Percentiles rank a stretch among this genome's conserved stretches.
Conservation (phyloP, 768 basidiomycete genomes). For the Mycena polygramma region DNA sequence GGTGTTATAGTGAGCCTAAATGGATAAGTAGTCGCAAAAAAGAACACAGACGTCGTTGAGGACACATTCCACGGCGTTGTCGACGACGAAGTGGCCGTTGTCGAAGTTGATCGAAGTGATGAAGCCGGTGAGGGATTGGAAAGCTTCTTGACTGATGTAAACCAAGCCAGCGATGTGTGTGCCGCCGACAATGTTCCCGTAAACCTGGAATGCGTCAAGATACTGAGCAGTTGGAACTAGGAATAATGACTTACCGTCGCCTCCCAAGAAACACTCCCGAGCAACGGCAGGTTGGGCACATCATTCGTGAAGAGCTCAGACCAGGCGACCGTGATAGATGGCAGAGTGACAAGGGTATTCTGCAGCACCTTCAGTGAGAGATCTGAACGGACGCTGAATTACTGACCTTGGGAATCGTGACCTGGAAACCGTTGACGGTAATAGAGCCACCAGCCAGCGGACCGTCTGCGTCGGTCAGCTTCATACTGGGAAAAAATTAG, state of each 20-base stretch:
- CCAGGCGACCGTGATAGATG: conserved; percentile 21
- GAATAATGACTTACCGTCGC: not conserved
- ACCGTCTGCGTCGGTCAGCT: not conserved
- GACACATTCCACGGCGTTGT: not conserved
- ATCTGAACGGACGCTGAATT: not conserved
- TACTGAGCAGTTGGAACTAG: not conserved
- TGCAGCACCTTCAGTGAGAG: not conserved
- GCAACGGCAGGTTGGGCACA: conserved; percentile 2
- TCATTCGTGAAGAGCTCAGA: conserved; percentile 10
- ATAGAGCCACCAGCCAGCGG: not conserved
- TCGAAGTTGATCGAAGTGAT: conserved; percentile 13
- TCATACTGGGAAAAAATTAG: not conserved
- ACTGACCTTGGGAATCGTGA: conserved; percentile 2
- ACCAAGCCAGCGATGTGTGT: conserved; percentile 20
- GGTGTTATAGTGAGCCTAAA: not conserved
- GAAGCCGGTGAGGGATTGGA: conserved; percentile 13
- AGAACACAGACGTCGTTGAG: conserved; percentile 15
- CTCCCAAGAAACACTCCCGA: conserved; percentile 23
- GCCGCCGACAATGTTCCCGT: conserved; percentile 11
- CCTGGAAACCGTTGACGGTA: not conserved
- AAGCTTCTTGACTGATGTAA: conserved; percentile 8
- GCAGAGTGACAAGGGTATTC: conserved; percentile 4
- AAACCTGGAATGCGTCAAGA: conserved; percentile 1
- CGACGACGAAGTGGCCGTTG: conserved; percentile 16
- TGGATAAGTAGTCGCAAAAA: not conserved